Evolutionary conservation across 192 early-diverging fungal species (phyloP), one percentile per base, ranked within the genome.

Genomic region (Coemansia sp.): DNA sequence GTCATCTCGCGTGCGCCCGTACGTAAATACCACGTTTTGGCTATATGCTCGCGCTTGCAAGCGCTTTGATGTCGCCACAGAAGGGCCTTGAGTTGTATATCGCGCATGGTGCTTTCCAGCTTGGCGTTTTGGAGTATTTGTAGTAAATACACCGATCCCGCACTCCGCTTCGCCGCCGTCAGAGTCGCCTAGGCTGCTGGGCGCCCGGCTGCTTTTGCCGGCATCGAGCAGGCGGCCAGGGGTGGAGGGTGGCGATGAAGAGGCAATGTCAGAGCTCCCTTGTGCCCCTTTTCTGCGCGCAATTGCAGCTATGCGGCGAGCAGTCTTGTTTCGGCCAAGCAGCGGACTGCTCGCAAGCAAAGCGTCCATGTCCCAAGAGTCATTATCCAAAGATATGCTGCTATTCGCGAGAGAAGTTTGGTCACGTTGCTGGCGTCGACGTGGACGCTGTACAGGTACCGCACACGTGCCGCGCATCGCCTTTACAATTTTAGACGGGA

Each of bases 21-120:
- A 77, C 11, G 63, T 77, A 31, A 60, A 77, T 0, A 77, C 73
- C 2, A 77, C 73, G 19, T 77, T 65, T 22, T 68, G 66, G 5
- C 48, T 45, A 32, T 53, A 56, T 4, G 73, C 59, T 2, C 67
- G 61, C 22, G 53, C 52, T 45, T 77, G 73, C 19, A 77, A 37
- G 17, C 73, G 66, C 55, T 62, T 77, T 14, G 59, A 69, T 0
- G 73, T 69, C 3, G 62, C 66, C 5, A 56, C 34, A 2, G 73
- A 77, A 31, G 73, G 73, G 8, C 73, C 73, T 21, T 61, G 48
- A 6, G 31, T 56, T 10, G 56, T 11, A 14, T 50, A 17, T n/a
- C 55, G 19, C 2, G 34, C 23, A n/a, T 40, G 56, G 26, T 32
- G 51, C 26, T 49, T 60, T 1, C 46, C 52, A 3, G 51, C 33